A percentile compares a stretch with the other conserved stretches of the same genome.
These are phyloP conservation scores for Tulasnella sp. DNA, from an alignment of 768 basidiomycete species.

Conservation along the genomic window DNA sequence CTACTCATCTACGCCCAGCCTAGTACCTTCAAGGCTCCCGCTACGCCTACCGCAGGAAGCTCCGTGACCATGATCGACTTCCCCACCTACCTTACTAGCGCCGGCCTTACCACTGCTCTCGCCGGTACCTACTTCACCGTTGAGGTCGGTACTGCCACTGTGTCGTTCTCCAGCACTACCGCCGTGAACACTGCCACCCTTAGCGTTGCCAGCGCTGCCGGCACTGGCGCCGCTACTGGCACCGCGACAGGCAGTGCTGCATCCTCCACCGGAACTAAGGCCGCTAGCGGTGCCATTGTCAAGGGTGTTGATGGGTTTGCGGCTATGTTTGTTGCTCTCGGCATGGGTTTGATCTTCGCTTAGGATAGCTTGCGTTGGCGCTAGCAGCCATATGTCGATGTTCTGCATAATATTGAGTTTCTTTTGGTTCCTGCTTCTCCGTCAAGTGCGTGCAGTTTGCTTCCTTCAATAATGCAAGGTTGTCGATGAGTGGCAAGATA, in stretches of 20 bases:
- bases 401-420: too few relatives aligned
- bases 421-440: too few relatives aligned
- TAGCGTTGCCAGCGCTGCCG: slow-evolving; percentile 11
- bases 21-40: slow-evolving; percentile 19
- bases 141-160: slow-evolving; percentile 30
- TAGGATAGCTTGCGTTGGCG: too few relatives aligned
- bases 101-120: slow-evolving; percentile 12
- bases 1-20: slow-evolving; percentile 21
- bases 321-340: too few relatives aligned
- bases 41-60: slow-evolving; percentile 13
- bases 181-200: slow-evolving; percentile 25
- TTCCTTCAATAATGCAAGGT: too few relatives aligned
- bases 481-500: too few relatives aligned
- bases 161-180: slow-evolving; percentile 26
- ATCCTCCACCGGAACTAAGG: slow-evolving; percentile 22
- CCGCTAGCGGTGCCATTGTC: background rate
- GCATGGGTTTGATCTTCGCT: too few relatives aligned
- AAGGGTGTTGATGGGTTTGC: background rate
- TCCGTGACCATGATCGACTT: slow-evolving; percentile 12
- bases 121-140: slow-evolving; percentile 31
- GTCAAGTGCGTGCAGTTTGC: too few relatives aligned
- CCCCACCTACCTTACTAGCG: slow-evolving; percentile 11
- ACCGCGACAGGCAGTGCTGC: slow-evolving; percentile 14
- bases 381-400: too few relatives aligned
- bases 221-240: background rate